These are phyloP conservation scores for Pleodorina starrii DNA, from an alignment of 139 green algal species.

Conservation along the genomic window DNA sequence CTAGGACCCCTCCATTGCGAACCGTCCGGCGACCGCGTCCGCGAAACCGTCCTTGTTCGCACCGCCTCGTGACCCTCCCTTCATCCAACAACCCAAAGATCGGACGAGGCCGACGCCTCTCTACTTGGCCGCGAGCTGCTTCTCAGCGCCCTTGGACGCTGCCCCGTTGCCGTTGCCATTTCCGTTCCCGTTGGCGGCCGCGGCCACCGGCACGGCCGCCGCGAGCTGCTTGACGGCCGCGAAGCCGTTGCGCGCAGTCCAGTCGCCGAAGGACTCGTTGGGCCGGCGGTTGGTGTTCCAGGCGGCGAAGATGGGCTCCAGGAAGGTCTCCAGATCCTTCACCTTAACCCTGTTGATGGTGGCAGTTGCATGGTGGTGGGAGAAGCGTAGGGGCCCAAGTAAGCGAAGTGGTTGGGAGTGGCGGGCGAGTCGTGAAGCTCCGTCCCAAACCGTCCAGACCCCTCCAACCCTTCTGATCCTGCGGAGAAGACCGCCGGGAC, in stretches of 20 bases:
- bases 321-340: conserved; percentile 90
- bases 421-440: too few relatives aligned
- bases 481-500: too few relatives aligned
- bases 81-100: too few relatives aligned
- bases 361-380: too few relatives aligned
- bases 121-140: conserved; percentile 36
- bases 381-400: too few relatives aligned
- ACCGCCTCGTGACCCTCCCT: too few relatives aligned
- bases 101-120: not conserved
- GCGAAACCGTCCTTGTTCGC: too few relatives aligned
- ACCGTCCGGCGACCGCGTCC: too few relatives aligned
- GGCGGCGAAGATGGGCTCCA: conserved; percentile 93
- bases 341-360: conserved; percentile 62
- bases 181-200: not conserved
- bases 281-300: conserved; percentile 61
- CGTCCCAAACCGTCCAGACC: too few relatives aligned
- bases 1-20: too few relatives aligned
- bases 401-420: too few relatives aligned
- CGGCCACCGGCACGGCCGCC: not conserved
- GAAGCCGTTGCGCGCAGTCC: conserved; percentile 77
- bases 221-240: not conserved
- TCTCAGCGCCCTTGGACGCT: not conserved
- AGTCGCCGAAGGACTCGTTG: conserved; percentile 94
- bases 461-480: too few relatives aligned
- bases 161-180: conserved; percentile 26